Conservation (phyloP, 2,329 filamentous ascomycete genomes). For the Exserohilum rostratum region DNA sequence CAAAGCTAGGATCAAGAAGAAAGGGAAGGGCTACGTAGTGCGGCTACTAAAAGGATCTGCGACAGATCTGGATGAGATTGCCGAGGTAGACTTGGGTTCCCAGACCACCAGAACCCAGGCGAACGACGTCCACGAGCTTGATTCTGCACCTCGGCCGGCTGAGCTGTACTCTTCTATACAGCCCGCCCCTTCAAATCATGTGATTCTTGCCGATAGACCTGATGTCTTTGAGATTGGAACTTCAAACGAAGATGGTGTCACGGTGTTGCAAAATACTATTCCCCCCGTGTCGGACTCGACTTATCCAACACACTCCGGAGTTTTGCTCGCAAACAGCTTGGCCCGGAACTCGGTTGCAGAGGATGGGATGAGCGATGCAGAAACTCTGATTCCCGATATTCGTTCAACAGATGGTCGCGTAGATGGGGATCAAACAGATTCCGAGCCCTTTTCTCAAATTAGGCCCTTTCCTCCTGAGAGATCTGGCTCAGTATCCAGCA, state of each 20-base stretch:
- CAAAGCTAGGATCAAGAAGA: constrained; percentile 43
- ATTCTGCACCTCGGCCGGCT: constrained; percentile 16
- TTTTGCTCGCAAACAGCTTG: not conserved
- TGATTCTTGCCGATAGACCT: not conserved
- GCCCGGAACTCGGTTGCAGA: constrained; percentile 24
- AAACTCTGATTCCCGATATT: constrained; percentile 35
- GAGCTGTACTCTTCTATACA: constrained; percentile 27
- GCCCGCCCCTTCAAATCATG: not conserved
- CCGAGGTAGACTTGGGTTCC: constrained; percentile 35
- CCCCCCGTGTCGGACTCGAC: not conserved
- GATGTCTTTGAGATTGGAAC: constrained; percentile 35
- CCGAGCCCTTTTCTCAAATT: constrained; percentile 17
- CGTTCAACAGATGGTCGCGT: constrained; percentile 20
- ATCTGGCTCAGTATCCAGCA: constrained; percentile 31
- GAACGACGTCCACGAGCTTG: constrained; percentile 24
- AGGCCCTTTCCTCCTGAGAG: constrained; percentile 20
- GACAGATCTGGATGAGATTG: constrained; percentile 32
- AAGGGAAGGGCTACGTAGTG: constrained; percentile 41
- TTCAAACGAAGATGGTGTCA: constrained; percentile 29
- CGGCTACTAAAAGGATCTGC: constrained; percentile 36
- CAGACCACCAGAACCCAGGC: not conserved
- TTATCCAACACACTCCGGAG: not conserved
- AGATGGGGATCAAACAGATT: constrained; percentile 29
- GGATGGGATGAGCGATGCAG: constrained; percentile 38
- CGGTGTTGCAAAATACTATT: not conserved